Conservation (phyloP, 2,329 filamentous ascomycete species). For the Pestalotiopsis sp. region DNA sequence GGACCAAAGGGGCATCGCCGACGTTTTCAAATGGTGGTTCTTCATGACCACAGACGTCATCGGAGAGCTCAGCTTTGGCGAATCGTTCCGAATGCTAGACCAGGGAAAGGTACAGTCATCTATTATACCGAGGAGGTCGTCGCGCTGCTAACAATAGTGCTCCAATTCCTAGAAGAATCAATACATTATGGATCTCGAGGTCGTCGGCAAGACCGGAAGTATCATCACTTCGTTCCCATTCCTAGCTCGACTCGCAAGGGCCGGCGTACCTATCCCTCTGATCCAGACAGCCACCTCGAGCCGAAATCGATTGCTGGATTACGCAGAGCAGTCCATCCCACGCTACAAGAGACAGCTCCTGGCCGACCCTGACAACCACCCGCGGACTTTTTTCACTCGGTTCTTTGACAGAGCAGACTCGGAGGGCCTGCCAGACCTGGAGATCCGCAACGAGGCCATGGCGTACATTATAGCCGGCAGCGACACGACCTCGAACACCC, state of each 20-base stretch:
- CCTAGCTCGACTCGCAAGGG: constrained; percentile 16
- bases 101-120: constrained; percentile 42
- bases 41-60: constrained; percentile 59
- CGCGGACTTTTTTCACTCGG: constrained; percentile 38
- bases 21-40: constrained; percentile 56
- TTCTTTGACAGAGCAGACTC: constrained; percentile 35
- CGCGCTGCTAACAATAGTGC: neutral
- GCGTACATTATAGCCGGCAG: constrained; percentile 44
- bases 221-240: constrained; percentile 31
- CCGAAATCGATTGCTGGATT: constrained; percentile 20
- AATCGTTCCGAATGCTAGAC: constrained; percentile 56
- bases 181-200: constrained; percentile 42
- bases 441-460: constrained; percentile 42
- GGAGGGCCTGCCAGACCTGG: constrained; percentile 24
- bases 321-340: constrained; percentile 30
- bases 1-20: constrained; percentile 32
- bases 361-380: constrained; percentile 15
- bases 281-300: constrained; percentile 16
- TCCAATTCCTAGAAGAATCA: constrained; percentile 36
- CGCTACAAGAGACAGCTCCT: constrained; percentile 28
- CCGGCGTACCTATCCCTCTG: constrained; percentile 26
- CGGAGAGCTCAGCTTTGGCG: constrained; percentile 55
- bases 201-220: constrained; percentile 21
- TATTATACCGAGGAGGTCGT: neutral
- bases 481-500: constrained; percentile 52